Evolutionary conservation across 1,284 basidiomycete genomes (phyloP), one percentile per base, ranked within the genome.

Genomic region (Pterulicium gracile): DNA sequence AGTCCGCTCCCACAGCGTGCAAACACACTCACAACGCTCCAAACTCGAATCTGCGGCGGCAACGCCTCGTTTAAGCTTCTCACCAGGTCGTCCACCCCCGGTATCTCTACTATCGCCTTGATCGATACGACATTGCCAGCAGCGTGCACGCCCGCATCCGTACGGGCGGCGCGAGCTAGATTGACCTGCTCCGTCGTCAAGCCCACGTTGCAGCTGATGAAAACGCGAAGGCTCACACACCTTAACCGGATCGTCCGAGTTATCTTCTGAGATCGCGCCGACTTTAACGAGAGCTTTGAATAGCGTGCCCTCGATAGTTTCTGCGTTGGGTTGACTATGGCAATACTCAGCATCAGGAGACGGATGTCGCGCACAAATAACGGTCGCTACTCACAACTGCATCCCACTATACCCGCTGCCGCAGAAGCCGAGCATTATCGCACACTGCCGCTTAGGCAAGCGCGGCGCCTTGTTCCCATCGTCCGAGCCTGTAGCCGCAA

Each of bases 81-180:
- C 0, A 89, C 76, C 47, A 95, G 65, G 55, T 86, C 81, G 21
- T 72, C 67, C 2, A 88, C 72, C 13, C 79, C 79, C 1, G 90
- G 88, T 10, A 89, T 73, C 17, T 70, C 63, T 18, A 81, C 73
- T 56, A 96, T 96, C 69, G 95, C 74, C 64, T 96, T 97, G 61
- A 96, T 73, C 4, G 89, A 90, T 13, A 97, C 81, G 21, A 92
- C 71, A 60, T 99, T 99, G 10, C 94, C 90, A 4, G 93, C 94
- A 3, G 96, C 96, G 59, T 98, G 94, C 3, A 99, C 96, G 15
- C 96, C 96, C 1, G 94, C 88, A 62, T 99, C 96, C 0, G 96
- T 99, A 2, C 96, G 73, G 3, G 96, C 96, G 2, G 95, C 90
- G 32, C 96, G 79, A 40, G 81, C 82, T 12, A 98, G 75, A 43